These are phyloP conservation scores for Naganishia randhawae DNA, from an alignment of 768 basidiomycete genomes.

Conservation along the genomic window DNA sequence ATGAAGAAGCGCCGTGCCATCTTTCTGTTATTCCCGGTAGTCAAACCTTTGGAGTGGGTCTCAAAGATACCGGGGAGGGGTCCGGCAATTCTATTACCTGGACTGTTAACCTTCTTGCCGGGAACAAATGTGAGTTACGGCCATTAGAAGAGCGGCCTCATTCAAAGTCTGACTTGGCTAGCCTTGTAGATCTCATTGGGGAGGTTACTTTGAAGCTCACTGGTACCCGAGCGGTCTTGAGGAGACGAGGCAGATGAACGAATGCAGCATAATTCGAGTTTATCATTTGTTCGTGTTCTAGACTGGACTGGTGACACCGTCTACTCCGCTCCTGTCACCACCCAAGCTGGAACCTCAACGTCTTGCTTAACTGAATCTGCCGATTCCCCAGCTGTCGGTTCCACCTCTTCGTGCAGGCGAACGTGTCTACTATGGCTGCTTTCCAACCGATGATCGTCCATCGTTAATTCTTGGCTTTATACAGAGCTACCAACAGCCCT, in stretches of 20 bases:
- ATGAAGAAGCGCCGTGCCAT: background rate
- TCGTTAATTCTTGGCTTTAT: no score
- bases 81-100: background rate
- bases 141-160: no score
- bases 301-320: conserved; percentile 22
- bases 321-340: conserved; percentile 42
- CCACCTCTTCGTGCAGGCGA: no score
- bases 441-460: no score
- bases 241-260: no score
- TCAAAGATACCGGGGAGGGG: background rate
- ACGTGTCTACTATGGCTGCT: no score
- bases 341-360: conserved; percentile 41
- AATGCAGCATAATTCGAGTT: background rate
- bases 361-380: conserved; percentile 43
- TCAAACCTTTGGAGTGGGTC: background rate
- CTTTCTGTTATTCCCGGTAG: background rate
- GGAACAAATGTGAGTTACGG: background rate
- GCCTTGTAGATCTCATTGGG: background rate
- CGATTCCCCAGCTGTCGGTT: no score
- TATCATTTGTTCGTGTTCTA: background rate
- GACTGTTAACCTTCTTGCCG: background rate
- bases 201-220: background rate
- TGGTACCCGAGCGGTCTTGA: no score
- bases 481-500: no score
- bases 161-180: background rate